Percentiles rank a stretch among this genome's conserved stretches.
Conservation (phyloP, 306 rosid species). For the Malus sieversii region DNA sequence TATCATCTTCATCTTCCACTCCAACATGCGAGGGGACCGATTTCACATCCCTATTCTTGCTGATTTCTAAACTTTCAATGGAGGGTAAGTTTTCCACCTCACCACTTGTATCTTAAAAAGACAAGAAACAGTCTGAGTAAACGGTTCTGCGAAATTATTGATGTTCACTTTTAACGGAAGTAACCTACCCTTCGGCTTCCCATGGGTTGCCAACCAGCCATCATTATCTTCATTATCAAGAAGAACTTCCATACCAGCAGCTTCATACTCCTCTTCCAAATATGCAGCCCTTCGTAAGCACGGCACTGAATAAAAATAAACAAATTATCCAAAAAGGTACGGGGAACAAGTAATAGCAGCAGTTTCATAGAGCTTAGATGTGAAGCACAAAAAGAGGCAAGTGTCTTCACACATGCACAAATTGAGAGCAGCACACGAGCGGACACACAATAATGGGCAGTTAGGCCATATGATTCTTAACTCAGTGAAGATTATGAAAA, state of each 20-base stretch:
- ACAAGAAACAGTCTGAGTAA: slow-evolving; percentile 5
- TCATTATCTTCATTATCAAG: slow-evolving; percentile 87
- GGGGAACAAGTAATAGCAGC: neutral
- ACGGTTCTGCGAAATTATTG: neutral
- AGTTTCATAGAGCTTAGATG: neutral
- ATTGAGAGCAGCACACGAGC: neutral
- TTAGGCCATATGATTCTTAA: neutral
- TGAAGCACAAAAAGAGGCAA: neutral
- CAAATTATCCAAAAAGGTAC: neutral
- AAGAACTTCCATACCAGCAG: slow-evolving; percentile 89
- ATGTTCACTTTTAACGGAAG: neutral
- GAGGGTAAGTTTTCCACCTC: slow-evolving; percentile 86
- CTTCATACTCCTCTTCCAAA: slow-evolving; percentile 96
- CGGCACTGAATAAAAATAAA: slow-evolving; percentile 53
- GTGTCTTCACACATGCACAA: neutral
- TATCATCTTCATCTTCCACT: slow-evolving; percentile 73
- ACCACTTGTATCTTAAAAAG: slow-evolving; percentile 46
- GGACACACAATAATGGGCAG: neutral
- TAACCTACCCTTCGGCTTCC: slow-evolving; percentile 73
- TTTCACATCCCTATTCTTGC: slow-evolving; percentile 43
- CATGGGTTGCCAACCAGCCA: slow-evolving; percentile 98
- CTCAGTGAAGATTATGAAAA: neutral
- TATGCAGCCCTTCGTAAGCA: slow-evolving; percentile 86
- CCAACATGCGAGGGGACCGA: slow-evolving; percentile 44
- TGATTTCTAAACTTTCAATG: slow-evolving; percentile 73